These are phyloP conservation scores for Lasiosphaeria hispida DNA, from an alignment of 495 filamentous ascomycete species.

Conservation along the genomic window DNA sequence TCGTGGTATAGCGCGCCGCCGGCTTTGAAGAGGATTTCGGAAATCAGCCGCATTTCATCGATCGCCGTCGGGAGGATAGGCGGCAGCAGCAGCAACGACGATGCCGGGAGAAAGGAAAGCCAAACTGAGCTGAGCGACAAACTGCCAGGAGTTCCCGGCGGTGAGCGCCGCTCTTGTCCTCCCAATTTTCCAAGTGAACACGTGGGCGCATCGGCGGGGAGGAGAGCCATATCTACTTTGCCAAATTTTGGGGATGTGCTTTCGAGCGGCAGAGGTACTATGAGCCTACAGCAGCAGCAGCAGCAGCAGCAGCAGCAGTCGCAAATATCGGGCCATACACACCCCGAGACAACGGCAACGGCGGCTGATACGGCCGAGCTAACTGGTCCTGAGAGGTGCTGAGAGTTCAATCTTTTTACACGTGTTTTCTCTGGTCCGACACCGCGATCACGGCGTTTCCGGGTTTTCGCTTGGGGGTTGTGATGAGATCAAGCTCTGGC, in stretches of 20 bases:
- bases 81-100: not conserved
- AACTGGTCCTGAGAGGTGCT: too few relatives aligned
- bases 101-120: not conserved
- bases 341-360: too few relatives aligned
- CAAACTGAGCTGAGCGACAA: constrained; percentile 3
- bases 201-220: not conserved
- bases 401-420: too few relatives aligned
- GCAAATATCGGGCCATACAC: too few relatives aligned
- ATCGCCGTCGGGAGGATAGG: constrained; percentile 3
- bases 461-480: too few relatives aligned
- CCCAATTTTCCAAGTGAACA: not conserved
- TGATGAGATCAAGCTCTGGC: too few relatives aligned
- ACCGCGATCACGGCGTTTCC: too few relatives aligned
- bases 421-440: too few relatives aligned
- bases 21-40: constrained; percentile 16
- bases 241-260: constrained; percentile 16
- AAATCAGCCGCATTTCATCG: constrained; percentile 17
- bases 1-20: constrained; percentile 13
- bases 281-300: too few relatives aligned
- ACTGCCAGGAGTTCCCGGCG: not conserved
- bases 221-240: constrained; percentile 1
- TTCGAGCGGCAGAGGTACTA: not conserved
- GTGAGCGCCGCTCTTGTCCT: not conserved
- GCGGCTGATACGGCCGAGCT: too few relatives aligned
- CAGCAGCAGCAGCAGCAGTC: too few relatives aligned